Percentiles rank a stretch among this genome's conserved stretches.
Conservation (phyloP, 2,329 filamentous ascomycete species). For the Trichoderma sp. region DNA sequence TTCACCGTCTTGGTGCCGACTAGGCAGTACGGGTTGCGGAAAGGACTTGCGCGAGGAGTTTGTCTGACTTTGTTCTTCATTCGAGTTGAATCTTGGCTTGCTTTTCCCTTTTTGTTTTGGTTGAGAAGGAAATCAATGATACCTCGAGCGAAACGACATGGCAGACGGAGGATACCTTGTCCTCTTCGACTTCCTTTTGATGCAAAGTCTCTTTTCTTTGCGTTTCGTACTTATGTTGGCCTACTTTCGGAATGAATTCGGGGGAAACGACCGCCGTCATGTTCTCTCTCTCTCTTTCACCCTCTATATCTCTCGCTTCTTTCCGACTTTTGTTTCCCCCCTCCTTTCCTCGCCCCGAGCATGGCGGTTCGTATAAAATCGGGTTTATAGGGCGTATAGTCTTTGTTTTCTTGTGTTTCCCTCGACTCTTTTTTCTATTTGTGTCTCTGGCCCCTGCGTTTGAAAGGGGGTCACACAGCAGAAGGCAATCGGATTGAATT, state of each 20-base stretch:
- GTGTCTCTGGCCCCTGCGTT: slow-evolving; percentile 2
- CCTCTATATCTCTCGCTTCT: slow-evolving; percentile 18
- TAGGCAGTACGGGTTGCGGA: slow-evolving; percentile 4
- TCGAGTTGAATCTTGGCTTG: slow-evolving; percentile 25
- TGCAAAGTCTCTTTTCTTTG: not conserved
- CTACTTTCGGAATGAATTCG: not conserved
- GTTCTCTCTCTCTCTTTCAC: not conserved
- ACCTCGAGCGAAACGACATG: slow-evolving; percentile 11
- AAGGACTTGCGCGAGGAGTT: not conserved
- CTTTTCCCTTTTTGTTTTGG: slow-evolving; percentile 3
- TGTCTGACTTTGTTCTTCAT: slow-evolving; percentile 22
- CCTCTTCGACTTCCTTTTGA: not conserved
- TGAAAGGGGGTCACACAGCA: not conserved
- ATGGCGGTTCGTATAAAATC: slow-evolving; percentile 27
- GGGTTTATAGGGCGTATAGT: slow-evolving; percentile 20
- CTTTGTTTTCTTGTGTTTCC: not conserved
- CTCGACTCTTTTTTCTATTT: not conserved
- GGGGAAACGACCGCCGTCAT: not conserved
- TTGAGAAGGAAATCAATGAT: slow-evolving; percentile 19
- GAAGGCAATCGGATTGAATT: not conserved
- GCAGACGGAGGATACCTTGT: not conserved
- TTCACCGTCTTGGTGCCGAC: not conserved
- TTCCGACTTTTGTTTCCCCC: not conserved
- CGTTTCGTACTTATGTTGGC: not conserved
- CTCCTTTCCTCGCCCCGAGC: not conserved